Conservation (phyloP, 2,329 filamentous ascomycete genomes). For the Blastomyces percursus region DNA sequence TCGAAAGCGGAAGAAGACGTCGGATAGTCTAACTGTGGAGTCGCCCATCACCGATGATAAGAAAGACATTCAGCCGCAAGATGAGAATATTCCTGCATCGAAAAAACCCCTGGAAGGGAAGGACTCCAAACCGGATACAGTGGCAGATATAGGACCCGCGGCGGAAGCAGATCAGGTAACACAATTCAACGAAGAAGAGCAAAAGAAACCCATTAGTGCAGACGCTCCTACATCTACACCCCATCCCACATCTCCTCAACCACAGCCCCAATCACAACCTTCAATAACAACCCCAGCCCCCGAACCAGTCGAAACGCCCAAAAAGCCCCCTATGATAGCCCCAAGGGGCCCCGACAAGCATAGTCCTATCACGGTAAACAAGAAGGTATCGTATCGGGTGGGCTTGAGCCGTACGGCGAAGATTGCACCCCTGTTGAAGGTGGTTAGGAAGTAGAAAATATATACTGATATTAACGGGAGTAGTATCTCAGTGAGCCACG, state of each 20-base stretch:
- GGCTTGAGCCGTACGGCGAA: constrained; percentile 40
- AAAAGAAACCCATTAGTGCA: not conserved
- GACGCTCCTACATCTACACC: not conserved
- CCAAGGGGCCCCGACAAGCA: constrained; percentile 29
- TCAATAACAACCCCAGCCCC: not conserved
- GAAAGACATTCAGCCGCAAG: not conserved
- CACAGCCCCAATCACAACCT: not conserved
- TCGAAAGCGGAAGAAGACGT: constrained; percentile 31
- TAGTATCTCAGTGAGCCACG: not conserved
- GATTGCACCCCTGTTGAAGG: constrained; percentile 40
- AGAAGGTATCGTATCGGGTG: constrained; percentile 35
- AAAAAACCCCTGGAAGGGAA: not conserved
- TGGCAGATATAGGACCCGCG: not conserved
- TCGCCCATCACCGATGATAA: not conserved
- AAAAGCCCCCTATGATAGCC: constrained; percentile 7
- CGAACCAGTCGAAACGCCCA: constrained; percentile 7
- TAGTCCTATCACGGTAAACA: constrained; percentile 31
- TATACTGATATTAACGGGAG: not conserved
- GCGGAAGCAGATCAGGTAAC: not conserved
- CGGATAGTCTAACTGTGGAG: constrained; percentile 15
- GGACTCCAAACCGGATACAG: not conserved
- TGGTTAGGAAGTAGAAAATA: constrained; percentile 30
- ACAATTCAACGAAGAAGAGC: constrained; percentile 3
- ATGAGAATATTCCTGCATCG: not conserved
- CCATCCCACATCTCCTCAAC: not conserved